Evolutionary conservation across 371 early-diverging fungal genomes (phyloP).

Genomic region (Apophysomyces ossiformis): DNA sequence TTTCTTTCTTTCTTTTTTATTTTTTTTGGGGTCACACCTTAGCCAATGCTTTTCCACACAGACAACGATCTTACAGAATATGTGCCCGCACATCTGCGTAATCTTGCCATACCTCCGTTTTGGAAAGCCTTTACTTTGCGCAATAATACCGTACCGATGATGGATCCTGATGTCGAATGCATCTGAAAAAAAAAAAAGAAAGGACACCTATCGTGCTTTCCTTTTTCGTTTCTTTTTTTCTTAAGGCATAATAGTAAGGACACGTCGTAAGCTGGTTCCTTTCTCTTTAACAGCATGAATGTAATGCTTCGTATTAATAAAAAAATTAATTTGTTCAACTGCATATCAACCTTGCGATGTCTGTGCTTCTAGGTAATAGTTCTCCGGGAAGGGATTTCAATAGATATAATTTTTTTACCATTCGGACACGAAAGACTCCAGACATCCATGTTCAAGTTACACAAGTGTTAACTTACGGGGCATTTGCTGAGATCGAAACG

Average conservation of each 20-base stretch:
- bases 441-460: too few relatives aligned
- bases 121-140: slow-evolving; percentile 46
- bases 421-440: too few relatives aligned
- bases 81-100: slow-evolving; percentile 39
- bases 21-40: neutral
- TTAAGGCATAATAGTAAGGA: too few relatives aligned
- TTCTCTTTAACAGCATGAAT: too few relatives aligned
- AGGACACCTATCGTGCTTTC: neutral
- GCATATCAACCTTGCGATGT: too few relatives aligned
- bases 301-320: too few relatives aligned
- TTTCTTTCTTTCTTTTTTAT: neutral
- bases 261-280: too few relatives aligned
- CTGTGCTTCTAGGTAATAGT: too few relatives aligned
- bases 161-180: slow-evolving; percentile 27
- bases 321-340: too few relatives aligned
- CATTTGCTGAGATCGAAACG: neutral
- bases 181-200: neutral
- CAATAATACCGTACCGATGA: slow-evolving; percentile 40
- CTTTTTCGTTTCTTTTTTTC: neutral
- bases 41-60: slow-evolving; percentile 26
- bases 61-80: slow-evolving; percentile 24
- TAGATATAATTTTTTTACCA: too few relatives aligned
- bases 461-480: neutral
- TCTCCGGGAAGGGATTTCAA: too few relatives aligned
- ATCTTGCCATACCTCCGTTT: slow-evolving; percentile 34